Evolutionary conservation across 2,329 filamentous ascomycete genomes (phyloP), one percentile per base, ranked within the genome.

Genomic region (Claviceps maximensis): DNA sequence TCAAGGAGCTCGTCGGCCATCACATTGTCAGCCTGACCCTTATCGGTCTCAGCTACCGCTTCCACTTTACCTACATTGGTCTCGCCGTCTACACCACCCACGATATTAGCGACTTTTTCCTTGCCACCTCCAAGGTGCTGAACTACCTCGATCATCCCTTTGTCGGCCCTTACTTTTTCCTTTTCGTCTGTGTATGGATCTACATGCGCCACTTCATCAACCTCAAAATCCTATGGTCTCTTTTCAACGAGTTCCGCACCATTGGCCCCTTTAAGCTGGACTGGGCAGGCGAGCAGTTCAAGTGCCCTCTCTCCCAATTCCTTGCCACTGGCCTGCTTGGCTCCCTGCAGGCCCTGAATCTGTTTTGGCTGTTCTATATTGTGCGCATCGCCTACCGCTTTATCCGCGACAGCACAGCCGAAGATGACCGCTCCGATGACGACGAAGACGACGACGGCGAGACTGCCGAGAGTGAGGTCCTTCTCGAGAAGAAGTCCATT

Each of bases 21-120:
- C 90, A 97, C 68, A 84, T 96, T 60, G 87, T 96, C 65, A 94
- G 88, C 21, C 72, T 97, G 55, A 74, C 83, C 21, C 77, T 97
- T 61, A 95, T 97, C 60, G 84, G 72, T 54, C 73, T 91, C 63
- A 93, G 87, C 73, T 97, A 96, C 72, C 83, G 89, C 56, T 97
- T 95, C 75, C 90, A 97, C 71, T 97, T 96, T 69, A 94, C 89
- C 21, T 91, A 95, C 70, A 94, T 97, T 67, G 90, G 90, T 27
- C 72, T 96, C 53, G 87, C 89, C 21, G 89, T 97, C 36, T 97
- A 95, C 69, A 89, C 93, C 57, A 95, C 90, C 10, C 89, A 95
- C 69, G 90, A 97, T 65, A 87, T 96, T 57, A 89, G 84, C 55
- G 90, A 96, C 68, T 95, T 96, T 72, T 96, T 96, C 79, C 78